These are phyloP conservation scores for Trypanosomatidae sp. DNA, from an alignment of 208 protist species.

Conservation along the genomic window DNA sequence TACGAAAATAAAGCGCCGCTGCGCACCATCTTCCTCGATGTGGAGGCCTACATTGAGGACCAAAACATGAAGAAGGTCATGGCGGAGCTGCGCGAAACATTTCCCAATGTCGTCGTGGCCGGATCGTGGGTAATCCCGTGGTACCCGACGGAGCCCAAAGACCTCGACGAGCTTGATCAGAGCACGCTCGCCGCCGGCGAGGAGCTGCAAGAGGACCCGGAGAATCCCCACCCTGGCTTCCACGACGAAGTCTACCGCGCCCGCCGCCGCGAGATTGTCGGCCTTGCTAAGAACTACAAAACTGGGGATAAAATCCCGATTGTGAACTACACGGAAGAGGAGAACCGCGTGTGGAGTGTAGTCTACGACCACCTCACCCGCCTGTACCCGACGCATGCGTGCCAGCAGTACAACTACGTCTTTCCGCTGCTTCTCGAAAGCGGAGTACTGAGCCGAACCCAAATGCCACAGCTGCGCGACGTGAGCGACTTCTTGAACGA, in stretches of 20 bases:
- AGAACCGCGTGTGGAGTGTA: constrained; percentile 88
- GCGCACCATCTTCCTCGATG: constrained; percentile 70
- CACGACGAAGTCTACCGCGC: constrained; percentile 92
- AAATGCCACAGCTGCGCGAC: constrained; percentile 95
- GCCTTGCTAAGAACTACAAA: constrained; percentile 74
- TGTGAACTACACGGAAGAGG: constrained; percentile 92
- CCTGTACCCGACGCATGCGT: constrained; percentile 94
- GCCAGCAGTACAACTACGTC: constrained; percentile 92
- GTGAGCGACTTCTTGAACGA: constrained; percentile 93
- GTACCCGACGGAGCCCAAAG: constrained; percentile 64
- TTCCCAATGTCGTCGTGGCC: constrained; percentile 36
- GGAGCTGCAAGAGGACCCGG: constrained; percentile 87
- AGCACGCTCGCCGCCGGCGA: constrained; percentile 78
- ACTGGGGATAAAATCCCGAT: constrained; percentile 84
- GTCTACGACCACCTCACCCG: constrained; percentile 85
- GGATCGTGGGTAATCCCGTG: constrained; percentile 75
- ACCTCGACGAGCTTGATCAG: constrained; percentile 89
- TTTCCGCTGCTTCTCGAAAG: constrained; percentile 93
- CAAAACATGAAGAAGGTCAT: constrained; percentile 39
- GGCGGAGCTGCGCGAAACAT: constrained; percentile 23
- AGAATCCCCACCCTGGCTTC: constrained; percentile 95
- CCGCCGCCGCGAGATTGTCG: constrained; percentile 81
- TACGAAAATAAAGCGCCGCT: constrained; percentile 45
- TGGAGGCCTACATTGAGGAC: constrained; percentile 50
- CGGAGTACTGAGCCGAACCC: constrained; percentile 87